These are phyloP conservation scores for Aureobasidium pullulans DNA, from an alignment of 2,329 filamentous ascomycete genomes.

Conservation along the genomic window DNA sequence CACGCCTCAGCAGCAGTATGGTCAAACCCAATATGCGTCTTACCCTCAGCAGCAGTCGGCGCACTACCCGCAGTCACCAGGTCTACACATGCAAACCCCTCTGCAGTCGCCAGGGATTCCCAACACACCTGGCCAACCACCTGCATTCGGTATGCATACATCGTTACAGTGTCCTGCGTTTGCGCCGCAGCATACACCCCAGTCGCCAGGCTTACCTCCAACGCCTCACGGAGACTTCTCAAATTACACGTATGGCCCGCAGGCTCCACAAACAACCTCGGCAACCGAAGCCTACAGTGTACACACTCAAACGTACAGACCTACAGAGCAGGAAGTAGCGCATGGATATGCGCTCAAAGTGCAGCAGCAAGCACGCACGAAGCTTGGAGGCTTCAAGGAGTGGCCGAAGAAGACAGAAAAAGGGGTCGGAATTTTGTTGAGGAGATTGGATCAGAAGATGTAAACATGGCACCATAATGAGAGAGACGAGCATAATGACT, in stretches of 20 bases:
- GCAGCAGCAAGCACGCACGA: slow-evolving; percentile 21
- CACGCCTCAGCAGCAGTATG: slow-evolving; percentile 19
- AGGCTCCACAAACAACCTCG: slow-evolving; percentile 22
- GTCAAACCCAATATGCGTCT: slow-evolving; percentile 28
- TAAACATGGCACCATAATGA: neutral
- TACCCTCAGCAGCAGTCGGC: slow-evolving; percentile 16
- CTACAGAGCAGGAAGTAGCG: slow-evolving; percentile 53
- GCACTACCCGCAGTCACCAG: slow-evolving; percentile 15
- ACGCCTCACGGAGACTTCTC: slow-evolving; percentile 49
- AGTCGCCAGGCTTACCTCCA: slow-evolving; percentile 21
- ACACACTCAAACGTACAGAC: slow-evolving; percentile 63
- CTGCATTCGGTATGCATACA: slow-evolving; percentile 30
- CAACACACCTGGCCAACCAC: slow-evolving; percentile 26
- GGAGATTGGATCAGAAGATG: slow-evolving; percentile 55
- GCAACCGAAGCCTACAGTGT: slow-evolving; percentile 42
- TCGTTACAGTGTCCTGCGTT: slow-evolving; percentile 25
- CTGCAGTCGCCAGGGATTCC: slow-evolving; percentile 21
- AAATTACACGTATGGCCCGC: slow-evolving; percentile 43
- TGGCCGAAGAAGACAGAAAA: slow-evolving; percentile 61
- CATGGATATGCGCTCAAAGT: slow-evolving; percentile 30
- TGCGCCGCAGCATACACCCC: slow-evolving; percentile 25
- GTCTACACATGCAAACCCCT: slow-evolving; percentile 8
- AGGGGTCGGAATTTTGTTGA: slow-evolving; percentile 52
- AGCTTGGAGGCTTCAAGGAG: slow-evolving; percentile 47
- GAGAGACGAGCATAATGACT: neutral